Evolutionary conservation across 306 rosid species (phyloP).

Genomic region (Trichosanthes cucumerina): DNA sequence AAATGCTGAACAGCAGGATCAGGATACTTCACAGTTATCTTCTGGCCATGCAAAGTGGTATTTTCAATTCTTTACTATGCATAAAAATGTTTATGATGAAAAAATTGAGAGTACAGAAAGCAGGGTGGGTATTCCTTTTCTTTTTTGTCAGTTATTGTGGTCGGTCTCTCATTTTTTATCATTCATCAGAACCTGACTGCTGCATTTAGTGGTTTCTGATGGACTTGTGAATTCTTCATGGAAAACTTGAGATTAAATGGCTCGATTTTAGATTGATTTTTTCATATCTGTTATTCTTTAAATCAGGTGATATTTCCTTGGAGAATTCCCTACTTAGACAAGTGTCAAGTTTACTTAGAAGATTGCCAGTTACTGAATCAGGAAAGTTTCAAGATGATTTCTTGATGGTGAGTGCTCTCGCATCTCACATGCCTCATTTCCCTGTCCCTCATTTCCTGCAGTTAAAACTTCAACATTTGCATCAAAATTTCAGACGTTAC

Average conservation of each 20-base stretch:
- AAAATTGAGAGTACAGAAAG: neutral
- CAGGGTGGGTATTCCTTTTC: neutral
- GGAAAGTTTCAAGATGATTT: constrained; percentile 85
- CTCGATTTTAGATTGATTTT: neutral
- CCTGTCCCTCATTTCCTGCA: neutral
- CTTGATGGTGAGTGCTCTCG: constrained; percentile 62
- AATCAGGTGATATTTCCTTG: constrained; percentile 69
- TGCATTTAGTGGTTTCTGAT: neutral
- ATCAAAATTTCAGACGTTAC: neutral
- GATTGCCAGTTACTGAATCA: constrained; percentile 86
- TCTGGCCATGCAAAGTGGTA: constrained; percentile 90
- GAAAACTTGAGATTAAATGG: neutral
- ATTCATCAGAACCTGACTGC: neutral
- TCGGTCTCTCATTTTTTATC: neutral
- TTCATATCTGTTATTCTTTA: neutral
- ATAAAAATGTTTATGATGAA: neutral
- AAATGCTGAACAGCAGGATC: constrained; percentile 92
- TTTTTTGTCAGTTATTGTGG: neutral
- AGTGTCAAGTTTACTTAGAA: constrained; percentile 84
- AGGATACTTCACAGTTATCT: constrained; percentile 83
- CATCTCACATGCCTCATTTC: neutral
- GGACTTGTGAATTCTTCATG: neutral
- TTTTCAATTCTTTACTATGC: neutral
- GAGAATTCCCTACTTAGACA: constrained; percentile 87
- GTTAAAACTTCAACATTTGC: neutral